Conservation (phyloP, 2,329 filamentous ascomycete species). For the Fusarium albidum region DNA sequence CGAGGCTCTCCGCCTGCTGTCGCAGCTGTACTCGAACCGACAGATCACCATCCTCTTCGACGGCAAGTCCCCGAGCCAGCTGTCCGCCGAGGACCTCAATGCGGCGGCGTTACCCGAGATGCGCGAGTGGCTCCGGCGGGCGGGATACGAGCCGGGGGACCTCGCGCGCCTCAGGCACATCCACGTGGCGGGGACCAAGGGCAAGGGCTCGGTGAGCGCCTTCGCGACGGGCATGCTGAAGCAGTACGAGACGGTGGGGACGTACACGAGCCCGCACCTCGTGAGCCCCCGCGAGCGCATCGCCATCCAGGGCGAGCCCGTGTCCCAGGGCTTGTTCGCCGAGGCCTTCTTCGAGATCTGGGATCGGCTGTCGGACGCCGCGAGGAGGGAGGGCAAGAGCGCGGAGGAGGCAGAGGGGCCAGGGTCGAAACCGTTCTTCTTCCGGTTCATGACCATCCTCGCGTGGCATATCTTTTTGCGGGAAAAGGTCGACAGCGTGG, state of each 20-base stretch:
- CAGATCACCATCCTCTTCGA: conserved; percentile 64
- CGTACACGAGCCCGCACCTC: conserved; percentile 88
- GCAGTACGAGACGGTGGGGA: conserved; percentile 64
- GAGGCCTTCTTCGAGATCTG: conserved; percentile 86
- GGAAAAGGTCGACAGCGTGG: conserved; percentile 78
- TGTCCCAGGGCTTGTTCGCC: conserved; percentile 74
- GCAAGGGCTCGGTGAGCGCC: conserved; percentile 89
- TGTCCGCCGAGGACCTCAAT: conserved; percentile 68
- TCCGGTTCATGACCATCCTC: conserved; percentile 88
- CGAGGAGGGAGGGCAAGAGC: conserved; percentile 43
- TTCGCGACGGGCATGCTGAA: conserved; percentile 83
- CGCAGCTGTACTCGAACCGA: conserved; percentile 82
- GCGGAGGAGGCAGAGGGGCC: conserved; percentile 60
- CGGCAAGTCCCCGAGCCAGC: conserved; percentile 46
- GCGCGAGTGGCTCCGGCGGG: conserved; percentile 76
- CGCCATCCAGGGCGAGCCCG: conserved; percentile 75
- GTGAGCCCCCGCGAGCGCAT: conserved; percentile 86
- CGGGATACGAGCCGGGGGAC: conserved; percentile 70
- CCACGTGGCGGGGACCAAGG: conserved; percentile 93
- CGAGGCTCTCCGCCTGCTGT: conserved; percentile 77
- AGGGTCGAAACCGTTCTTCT: conserved; percentile 84
- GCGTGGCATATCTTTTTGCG: conserved; percentile 83
- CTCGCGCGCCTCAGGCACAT: conserved; percentile 62
- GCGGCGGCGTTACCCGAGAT: conserved; percentile 82
- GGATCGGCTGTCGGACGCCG: conserved; percentile 64